A percentile compares a stretch with the other conserved stretches of the same genome.
phyloP scores from a whole-genome alignment of 2,329 filamentous ascomycete species.

The Tolypocladium guangdongense region DNA sequence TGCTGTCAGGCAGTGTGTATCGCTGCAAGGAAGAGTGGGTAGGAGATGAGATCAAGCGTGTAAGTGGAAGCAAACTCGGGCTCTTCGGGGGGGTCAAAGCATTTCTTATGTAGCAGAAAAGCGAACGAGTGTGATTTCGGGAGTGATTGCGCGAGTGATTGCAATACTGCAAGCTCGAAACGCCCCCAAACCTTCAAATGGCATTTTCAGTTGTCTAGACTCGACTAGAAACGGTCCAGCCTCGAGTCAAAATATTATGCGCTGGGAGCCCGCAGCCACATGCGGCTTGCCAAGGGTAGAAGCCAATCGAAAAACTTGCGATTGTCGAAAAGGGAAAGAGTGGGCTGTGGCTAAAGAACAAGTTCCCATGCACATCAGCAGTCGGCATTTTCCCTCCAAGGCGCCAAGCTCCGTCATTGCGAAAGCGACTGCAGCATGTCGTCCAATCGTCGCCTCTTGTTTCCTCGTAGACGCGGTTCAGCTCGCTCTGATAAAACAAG shows the following conservation, averaged over 20 bases:
- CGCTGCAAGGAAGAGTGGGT: background rate
- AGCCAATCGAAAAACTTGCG: background rate
- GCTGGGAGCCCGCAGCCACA: background rate
- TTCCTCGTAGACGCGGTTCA: constrained; percentile 13
- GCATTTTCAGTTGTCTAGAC: background rate
- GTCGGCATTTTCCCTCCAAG: background rate
- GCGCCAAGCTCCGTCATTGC: background rate
- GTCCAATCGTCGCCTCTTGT: constrained; percentile 22
- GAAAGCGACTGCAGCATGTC: constrained; percentile 18
- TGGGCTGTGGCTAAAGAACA: background rate
- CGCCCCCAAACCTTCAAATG: background rate
- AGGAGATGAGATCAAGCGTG: background rate
- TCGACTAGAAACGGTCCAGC: background rate
- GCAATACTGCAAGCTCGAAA: too few species aligned
- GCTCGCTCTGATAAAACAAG: constrained; percentile 6
- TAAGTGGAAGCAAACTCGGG: background rate
- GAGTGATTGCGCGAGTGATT: too few species aligned
- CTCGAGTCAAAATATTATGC: too few species aligned
- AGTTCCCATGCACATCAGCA: background rate
- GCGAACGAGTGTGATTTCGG: background rate
- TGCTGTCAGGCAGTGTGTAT: too few species aligned
- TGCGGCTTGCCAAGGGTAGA: background rate
- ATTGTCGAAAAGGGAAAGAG: background rate
- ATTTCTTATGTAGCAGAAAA: background rate
- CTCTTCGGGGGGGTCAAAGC: background rate